Conservation (phyloP, 352 stramenopile species). For the Blastocystis sp. region DNA sequence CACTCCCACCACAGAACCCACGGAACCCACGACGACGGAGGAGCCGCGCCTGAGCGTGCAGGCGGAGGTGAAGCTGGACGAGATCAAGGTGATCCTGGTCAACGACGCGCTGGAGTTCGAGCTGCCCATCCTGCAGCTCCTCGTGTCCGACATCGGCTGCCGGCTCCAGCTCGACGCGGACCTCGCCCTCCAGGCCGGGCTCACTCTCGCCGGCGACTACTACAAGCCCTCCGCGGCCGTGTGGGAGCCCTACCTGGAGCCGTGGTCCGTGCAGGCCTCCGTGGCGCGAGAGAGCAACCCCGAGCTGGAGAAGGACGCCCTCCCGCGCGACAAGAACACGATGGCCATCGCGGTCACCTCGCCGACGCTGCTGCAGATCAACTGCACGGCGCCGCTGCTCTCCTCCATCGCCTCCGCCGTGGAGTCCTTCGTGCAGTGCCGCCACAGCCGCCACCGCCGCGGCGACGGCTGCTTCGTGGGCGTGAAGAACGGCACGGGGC, state of each 20-base stretch:
- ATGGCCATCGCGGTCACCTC: conserved; percentile 18
- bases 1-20: no score
- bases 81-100: conserved; percentile 62
- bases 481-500: conserved; percentile 54
- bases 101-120: conserved; percentile 60
- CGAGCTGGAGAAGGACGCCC: conserved; percentile 12
- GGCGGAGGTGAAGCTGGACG: conserved; percentile 35
- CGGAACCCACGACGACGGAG: neutral
- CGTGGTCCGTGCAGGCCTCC: conserved; percentile 10
- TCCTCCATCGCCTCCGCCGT: conserved; percentile 10
- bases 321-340: neutral
- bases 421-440: conserved; percentile 20
- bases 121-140: conserved; percentile 44
- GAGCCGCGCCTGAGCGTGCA: conserved; percentile 5
- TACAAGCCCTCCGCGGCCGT: conserved; percentile 46
- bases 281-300: conserved; percentile 52
- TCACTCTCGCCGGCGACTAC: conserved; percentile 36
- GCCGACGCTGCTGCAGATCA: conserved; percentile 47
- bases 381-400: conserved; percentile 42
- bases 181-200: conserved; percentile 11
- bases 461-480: conserved; percentile 31
- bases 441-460: neutral
- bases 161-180: neutral
- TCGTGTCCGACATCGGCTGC: conserved; percentile 6
- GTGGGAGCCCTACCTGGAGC: conserved; percentile 70